Evolutionary conservation across 2,329 filamentous ascomycete species (phyloP), one percentile per base, ranked within the genome.

Genomic region (Colletotrichum trifolii): DNA sequence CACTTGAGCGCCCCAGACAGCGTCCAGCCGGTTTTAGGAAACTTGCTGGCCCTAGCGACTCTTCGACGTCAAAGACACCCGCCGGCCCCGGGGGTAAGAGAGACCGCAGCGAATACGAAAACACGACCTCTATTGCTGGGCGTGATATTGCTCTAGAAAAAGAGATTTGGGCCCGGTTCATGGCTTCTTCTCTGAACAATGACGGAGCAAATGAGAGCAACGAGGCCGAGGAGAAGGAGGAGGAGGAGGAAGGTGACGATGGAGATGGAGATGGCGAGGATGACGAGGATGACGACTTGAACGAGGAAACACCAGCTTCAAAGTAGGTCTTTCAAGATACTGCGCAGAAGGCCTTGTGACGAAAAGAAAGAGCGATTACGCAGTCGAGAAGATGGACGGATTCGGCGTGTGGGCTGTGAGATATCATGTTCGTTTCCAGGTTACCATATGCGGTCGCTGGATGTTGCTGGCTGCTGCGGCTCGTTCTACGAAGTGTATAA

Each of bases 51-150:
- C 25, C 25, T 5, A 25, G 4, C 25, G 25, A 25, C 25, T 25
- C 25, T 25, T 25, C 4, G 25, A 54, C 48, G 8, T 34, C 12
- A 10, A 34, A 49, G 13, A 61, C 64, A 5, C 64, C 60, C 10
- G 54, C 54, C 9, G 61, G 9, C 7, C 11, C 6, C 8, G 34
- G 38, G 25, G 40, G 34, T 6, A 68, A 68, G 39, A 49, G 67
- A 38, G 48, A 7, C 33, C 65, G 56, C 12, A 38, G 48, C n/a
- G 60, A 61, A 15, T 59, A 59, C 17, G 60, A 67, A 33, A 60
- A 56, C 6, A 67, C 65, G 7, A 53, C 25, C 3, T 61, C 60
- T n/a, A 50, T 68, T 35, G 58, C 60, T 7, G 64, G 64, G n/a
- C 40, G 38, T 17, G 67, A 68, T 10, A 57, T 60, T 9, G 65